phyloP scores from a whole-genome alignment of 495 filamentous ascomycete genomes.

The Podospora didyma region DNA sequence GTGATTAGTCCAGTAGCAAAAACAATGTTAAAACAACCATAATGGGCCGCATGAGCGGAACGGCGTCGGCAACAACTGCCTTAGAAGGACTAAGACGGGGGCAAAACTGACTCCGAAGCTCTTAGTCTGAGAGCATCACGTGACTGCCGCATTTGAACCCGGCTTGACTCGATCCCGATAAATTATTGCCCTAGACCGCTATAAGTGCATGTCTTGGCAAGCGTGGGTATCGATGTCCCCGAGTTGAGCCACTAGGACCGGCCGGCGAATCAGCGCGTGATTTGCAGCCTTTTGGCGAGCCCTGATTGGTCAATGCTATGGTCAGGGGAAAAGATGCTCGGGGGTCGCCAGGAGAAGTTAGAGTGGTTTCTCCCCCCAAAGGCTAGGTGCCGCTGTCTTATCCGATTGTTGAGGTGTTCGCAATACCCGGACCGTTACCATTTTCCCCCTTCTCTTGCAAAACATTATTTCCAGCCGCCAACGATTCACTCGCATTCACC shows the following conservation, averaged over 20 bases:
- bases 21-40: too few species aligned
- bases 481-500: not conserved
- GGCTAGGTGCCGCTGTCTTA: not conserved
- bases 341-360: not conserved
- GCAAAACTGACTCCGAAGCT: too few species aligned
- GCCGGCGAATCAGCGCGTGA: constrained; percentile 15
- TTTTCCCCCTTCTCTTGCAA: not conserved
- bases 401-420: not conserved
- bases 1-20: too few species aligned
- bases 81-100: too few species aligned
- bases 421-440: not conserved
- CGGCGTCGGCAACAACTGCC: too few species aligned
- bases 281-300: not conserved
- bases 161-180: too few species aligned
- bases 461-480: not conserved
- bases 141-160: too few species aligned
- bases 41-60: too few species aligned
- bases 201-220: too few species aligned
- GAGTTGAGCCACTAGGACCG: not conserved
- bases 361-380: too few species aligned
- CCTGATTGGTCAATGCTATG: not conserved
- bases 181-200: too few species aligned
- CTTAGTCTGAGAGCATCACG: too few species aligned
- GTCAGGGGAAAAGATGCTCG: not conserved
- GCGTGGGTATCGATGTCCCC: not conserved